A percentile compares a stretch with the other conserved stretches of the same genome.
These are phyloP conservation scores for Trametes maxima DNA, from an alignment of 768 basidiomycete genomes.

Conservation along the genomic window DNA sequence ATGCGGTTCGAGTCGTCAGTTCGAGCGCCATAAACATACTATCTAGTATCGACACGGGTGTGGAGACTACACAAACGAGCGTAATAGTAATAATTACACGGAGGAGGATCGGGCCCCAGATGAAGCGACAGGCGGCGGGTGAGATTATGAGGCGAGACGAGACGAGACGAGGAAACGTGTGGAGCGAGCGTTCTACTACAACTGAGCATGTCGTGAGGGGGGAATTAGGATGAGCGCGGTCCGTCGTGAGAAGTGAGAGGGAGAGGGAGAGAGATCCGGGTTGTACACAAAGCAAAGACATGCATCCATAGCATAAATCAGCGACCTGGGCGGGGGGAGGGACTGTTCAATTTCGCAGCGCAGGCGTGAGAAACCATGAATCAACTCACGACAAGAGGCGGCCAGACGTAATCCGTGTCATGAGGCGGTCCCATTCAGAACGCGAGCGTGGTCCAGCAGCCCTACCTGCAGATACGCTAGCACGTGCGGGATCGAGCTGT, in stretches of 20 bases:
- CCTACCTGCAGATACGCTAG: constrained; percentile 64
- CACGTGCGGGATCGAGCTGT: constrained; percentile 80
- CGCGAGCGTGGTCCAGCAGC: constrained; percentile 5
- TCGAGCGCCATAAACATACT: not conserved
- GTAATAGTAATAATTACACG: constrained; percentile 23
- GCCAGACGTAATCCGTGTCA: not conserved
- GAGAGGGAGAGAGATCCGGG: constrained; percentile 2
- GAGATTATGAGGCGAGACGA: not conserved
- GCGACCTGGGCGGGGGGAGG: not conserved
- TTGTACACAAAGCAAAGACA: constrained; percentile 24
- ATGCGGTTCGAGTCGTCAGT: not conserved
- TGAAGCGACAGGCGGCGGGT: not conserved
- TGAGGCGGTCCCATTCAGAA: constrained; percentile 13
- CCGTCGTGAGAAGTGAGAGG: constrained; percentile 1
- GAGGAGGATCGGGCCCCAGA: not conserved
- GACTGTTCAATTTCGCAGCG: not conserved
- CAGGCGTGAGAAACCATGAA: not conserved
- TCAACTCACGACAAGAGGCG: constrained; percentile 11
- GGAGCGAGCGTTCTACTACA: constrained; percentile 11
- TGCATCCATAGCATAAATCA: constrained; percentile 24
- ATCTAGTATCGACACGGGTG: constrained; percentile 1
- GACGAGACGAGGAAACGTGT: not conserved
- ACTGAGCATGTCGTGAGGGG: not conserved
- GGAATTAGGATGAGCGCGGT: constrained; percentile 3
- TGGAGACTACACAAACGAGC: constrained; percentile 13